Base-by-base conservation (phyloP, 352 stramenopile genomes). In the Pilasporangium apinafurcum region DNA sequence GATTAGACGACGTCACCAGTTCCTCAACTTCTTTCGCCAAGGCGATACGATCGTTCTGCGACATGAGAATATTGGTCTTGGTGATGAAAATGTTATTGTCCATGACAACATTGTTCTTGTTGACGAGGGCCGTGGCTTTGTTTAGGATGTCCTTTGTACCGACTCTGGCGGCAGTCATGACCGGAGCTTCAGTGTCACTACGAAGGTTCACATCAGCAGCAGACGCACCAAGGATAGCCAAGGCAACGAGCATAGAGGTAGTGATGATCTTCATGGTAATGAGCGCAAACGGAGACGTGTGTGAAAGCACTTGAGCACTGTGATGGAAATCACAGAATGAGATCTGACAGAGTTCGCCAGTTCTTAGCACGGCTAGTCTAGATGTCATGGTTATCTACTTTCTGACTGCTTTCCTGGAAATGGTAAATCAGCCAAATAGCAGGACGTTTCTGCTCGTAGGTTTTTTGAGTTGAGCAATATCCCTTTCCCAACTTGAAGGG, bases 1-100 rank as follows among this genome's bases (percentile, higher is more conserved):
- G n/a, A 22, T 39, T 26, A 22, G 46, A 25, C 4, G 1, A 5
- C 16, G 36, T 27, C 24, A 51, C 25, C 6, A 51, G 24, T 10
- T 25, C 44, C 17, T 59, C 37, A 1, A 68, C 47, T 36, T 68
- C 54, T 17, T 43, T 26, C 8, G 31, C 32, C 36, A 68, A 16
- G 27, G 37, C 48, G 29, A 66, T 17, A n/a, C 48, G 48, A 47
- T 70, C 60, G 45, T 60, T 66, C 45, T 65, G 56, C 28, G 48
- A 55, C 22, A 61, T 53, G 3, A 66, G 10, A 5, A 70, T n/a
- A 43, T 70, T 70, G 45, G 51, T 66, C 18, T 47, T 44, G 5
- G 60, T 24, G 26, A 70, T 37, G n/a, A 61, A 57, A 20, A 66
- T 25, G 46, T 70, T 70, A 49, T 70, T 70, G 52, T 64, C 45